phyloP scores from a whole-genome alignment of 1,284 basidiomycete genomes.

The Heterobasidion annosum region DNA sequence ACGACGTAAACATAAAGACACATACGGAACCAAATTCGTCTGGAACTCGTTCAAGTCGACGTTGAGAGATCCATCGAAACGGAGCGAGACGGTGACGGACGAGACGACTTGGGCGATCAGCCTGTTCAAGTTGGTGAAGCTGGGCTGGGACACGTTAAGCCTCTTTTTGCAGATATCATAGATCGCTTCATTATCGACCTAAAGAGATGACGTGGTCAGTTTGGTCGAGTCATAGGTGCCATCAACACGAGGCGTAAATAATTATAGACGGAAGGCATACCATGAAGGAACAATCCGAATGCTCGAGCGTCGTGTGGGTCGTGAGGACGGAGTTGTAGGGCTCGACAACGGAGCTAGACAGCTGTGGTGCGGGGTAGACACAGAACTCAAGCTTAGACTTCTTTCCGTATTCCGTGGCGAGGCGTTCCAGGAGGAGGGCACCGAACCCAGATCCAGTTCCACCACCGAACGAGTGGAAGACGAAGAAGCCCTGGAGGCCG shows the following conservation, averaged over 20 bases:
- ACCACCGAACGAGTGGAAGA: constrained; percentile 99
- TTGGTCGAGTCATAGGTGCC: not conserved
- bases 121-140: constrained; percentile 93
- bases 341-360: constrained; percentile 96
- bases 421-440: constrained; percentile 90
- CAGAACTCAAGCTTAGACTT: constrained; percentile 99
- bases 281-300: constrained; percentile 99
- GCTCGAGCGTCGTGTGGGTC: constrained; percentile 98
- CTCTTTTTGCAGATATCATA: constrained; percentile 99
- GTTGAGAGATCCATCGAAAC: constrained; percentile 97
- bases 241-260: not conserved
- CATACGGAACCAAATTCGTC: constrained; percentile 92
- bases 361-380: constrained; percentile 92
- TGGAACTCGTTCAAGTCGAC: constrained; percentile 99
- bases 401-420: constrained; percentile 98
- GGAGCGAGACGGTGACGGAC: constrained; percentile 93
- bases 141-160: constrained; percentile 80
- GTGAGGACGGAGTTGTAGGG: constrained; percentile 99
- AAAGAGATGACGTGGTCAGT: not conserved
- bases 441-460: constrained; percentile 99
- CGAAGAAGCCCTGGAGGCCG: constrained; percentile 99
- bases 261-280: constrained; percentile 22
- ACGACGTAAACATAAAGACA: constrained; percentile 10
- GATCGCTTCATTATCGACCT: constrained; percentile 97
- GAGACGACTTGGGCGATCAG: constrained; percentile 98